These are phyloP conservation scores for Penicillium maclennaniae DNA, from an alignment of 495 filamentous ascomycete genomes.

Conservation along the genomic window DNA sequence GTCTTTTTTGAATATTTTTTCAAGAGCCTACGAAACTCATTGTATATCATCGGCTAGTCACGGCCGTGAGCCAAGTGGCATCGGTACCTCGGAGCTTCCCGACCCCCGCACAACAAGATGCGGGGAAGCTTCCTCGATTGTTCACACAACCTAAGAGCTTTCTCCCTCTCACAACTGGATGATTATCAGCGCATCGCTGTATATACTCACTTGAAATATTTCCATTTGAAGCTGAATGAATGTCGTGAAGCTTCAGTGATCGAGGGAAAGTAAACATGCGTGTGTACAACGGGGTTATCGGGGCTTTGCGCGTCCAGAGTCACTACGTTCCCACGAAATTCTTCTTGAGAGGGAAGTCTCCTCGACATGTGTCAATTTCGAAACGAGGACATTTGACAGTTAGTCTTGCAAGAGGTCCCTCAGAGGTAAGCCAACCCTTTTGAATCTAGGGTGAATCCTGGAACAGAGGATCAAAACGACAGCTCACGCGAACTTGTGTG, in stretches of 20 bases:
- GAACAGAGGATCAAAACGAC: neutral
- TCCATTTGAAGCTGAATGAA: neutral
- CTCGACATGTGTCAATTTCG: conserved; percentile 8
- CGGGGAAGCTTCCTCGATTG: conserved; percentile 15
- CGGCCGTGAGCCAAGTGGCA: neutral
- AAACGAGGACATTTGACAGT: conserved; percentile 40
- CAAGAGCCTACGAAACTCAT: too few species aligned
- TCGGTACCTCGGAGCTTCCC: conserved; percentile 9
- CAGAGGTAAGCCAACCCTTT: conserved; percentile 29
- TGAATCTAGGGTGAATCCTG: neutral
- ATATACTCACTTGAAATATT: neutral
- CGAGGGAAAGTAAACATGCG: conserved; percentile 14
- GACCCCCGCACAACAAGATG: conserved; percentile 13
- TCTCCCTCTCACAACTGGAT: neutral
- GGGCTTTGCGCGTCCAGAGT: conserved; percentile 3
- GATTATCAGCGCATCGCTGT: neutral
- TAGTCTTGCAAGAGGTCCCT: conserved; percentile 45
- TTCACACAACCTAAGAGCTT: neutral
- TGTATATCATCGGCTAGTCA: too few species aligned
- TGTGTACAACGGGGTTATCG: conserved; percentile 5
- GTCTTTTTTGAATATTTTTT: neutral
- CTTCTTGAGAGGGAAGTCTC: too few species aligned
- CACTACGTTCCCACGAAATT: neutral
- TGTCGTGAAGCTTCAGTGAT: conserved; percentile 11
- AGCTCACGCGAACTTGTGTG: neutral